Evolutionary conservation across 1,284 basidiomycete species (phyloP).

Genomic region (Ceratobasidium papillatum): DNA sequence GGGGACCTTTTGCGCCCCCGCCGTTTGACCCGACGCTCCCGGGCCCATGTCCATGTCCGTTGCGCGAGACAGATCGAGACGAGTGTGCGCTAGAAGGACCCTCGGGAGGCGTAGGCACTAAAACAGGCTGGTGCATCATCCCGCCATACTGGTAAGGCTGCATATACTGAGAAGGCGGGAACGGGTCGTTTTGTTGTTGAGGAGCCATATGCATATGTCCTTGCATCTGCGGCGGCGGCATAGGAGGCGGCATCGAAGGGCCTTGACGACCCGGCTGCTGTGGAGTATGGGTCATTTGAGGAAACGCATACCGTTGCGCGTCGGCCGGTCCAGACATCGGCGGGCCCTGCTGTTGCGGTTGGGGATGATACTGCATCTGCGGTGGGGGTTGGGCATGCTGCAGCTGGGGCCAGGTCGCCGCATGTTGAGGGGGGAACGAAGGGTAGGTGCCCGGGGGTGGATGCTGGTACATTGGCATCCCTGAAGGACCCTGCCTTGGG

Average conservation of each 20-base stretch:
- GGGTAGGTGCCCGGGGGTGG: slow-evolving; percentile 9
- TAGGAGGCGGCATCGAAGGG: neutral
- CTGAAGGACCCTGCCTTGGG: slow-evolving; percentile 24
- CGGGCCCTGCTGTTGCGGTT: slow-evolving; percentile 14
- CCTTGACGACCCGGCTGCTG: slow-evolving; percentile 9
- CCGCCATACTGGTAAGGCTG: slow-evolving; percentile 32
- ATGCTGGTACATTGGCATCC: slow-evolving; percentile 29
- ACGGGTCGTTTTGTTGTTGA: slow-evolving; percentile 18
- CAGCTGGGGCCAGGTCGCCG: slow-evolving; percentile 14
- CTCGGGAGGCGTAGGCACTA: slow-evolving; percentile 31
- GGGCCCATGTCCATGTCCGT: neutral
- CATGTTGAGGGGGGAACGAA: slow-evolving; percentile 27
- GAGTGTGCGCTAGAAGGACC: slow-evolving; percentile 15
- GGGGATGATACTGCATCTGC: neutral
- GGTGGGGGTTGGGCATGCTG: slow-evolving; percentile 14
- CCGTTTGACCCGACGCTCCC: slow-evolving; percentile 21
- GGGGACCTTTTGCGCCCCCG: slow-evolving; percentile 30
- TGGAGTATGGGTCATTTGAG: slow-evolving; percentile 1
- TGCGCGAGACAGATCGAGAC: slow-evolving; percentile 21
- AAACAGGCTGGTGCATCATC: slow-evolving; percentile 26
- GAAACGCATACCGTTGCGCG: slow-evolving; percentile 22
- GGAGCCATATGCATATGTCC: slow-evolving; percentile 10
- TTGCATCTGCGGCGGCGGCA: slow-evolving; percentile 9
- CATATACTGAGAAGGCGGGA: slow-evolving; percentile 25
- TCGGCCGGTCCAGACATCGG: neutral